These are phyloP conservation scores for Papiliotrema nemorosa DNA, from an alignment of 1,284 basidiomycete genomes.

Conservation along the genomic window DNA sequence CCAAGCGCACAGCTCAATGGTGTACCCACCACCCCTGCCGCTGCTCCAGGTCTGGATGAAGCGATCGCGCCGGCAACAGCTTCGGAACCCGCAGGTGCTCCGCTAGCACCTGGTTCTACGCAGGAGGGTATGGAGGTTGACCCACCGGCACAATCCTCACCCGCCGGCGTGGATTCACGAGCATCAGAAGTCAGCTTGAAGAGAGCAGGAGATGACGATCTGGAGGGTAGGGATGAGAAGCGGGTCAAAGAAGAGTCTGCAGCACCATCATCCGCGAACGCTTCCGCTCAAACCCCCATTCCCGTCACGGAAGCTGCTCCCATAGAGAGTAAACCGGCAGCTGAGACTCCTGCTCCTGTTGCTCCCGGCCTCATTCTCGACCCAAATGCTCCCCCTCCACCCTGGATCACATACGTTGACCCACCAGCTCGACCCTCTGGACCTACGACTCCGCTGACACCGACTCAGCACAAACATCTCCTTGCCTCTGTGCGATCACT, in stretches of 20 bases:
- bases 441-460: slow-evolving; percentile 42
- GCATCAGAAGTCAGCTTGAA: slow-evolving; percentile 25
- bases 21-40: background rate
- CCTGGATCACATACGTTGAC: slow-evolving; percentile 31
- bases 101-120: background rate
- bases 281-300: background rate
- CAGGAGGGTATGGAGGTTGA: slow-evolving; percentile 26
- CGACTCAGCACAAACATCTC: slow-evolving; percentile 75
- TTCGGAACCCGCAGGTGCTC: slow-evolving; percentile 2
- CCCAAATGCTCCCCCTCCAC: slow-evolving; percentile 11
- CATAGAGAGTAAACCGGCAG: too few relatives aligned
- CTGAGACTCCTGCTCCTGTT: slow-evolving; percentile 6
- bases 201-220: slow-evolving; percentile 35
- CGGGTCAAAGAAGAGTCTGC: slow-evolving; percentile 28
- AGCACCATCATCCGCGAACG: background rate
- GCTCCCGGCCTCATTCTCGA: background rate
- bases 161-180: slow-evolving; percentile 9
- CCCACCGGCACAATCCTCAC: slow-evolving; percentile 12
- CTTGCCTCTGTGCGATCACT: slow-evolving; percentile 73
- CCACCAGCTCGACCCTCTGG: slow-evolving; percentile 36
- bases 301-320: too few relatives aligned
- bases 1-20: background rate
- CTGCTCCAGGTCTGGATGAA: slow-evolving; percentile 2
- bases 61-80: slow-evolving; percentile 5
- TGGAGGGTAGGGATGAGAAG: slow-evolving; percentile 33